Percentiles rank a stretch among this genome's conserved stretches.
Conservation (phyloP, 2,329 filamentous ascomycete genomes). For the Calcarisporium arbuscula region DNA sequence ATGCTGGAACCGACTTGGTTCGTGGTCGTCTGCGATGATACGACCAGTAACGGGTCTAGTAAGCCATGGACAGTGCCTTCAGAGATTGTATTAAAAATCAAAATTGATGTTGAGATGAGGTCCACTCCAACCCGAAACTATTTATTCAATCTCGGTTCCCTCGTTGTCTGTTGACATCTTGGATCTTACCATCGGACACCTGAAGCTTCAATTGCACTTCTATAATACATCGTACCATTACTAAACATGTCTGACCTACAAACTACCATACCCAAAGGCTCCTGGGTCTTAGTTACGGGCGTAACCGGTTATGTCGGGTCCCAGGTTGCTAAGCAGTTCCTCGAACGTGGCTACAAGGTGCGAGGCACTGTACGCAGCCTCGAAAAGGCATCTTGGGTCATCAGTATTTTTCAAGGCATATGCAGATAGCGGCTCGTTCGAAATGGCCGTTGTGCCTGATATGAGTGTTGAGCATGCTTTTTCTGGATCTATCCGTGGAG, state of each 20-base stretch:
- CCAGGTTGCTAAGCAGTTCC: constrained; percentile 31
- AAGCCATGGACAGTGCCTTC: no score
- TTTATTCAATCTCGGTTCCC: no score
- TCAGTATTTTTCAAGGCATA: constrained; percentile 24
- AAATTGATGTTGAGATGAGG: no score
- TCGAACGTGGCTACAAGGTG: constrained; percentile 32
- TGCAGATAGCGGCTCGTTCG: constrained; percentile 23
- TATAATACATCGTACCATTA: no score
- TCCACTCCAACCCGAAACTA: no score
- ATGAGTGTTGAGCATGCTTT: constrained; percentile 30
- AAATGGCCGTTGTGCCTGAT: constrained; percentile 30
- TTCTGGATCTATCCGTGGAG: constrained; percentile 22
- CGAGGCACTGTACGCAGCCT: constrained; percentile 36
- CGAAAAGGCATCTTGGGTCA: constrained; percentile 25
- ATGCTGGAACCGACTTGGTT: no score
- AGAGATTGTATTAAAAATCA: no score
- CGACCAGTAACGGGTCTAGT: no score
- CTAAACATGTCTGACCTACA: background rate
- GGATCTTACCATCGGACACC: no score
- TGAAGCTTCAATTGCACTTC: no score
- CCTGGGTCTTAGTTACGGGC: constrained; percentile 36
- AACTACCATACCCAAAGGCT: constrained; percentile 17
- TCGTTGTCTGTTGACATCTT: no score
- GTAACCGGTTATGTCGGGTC: constrained; percentile 36
- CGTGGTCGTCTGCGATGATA: no score